Conservation (phyloP, 495 filamentous ascomycete genomes). For the Daldinia grandis region DNA sequence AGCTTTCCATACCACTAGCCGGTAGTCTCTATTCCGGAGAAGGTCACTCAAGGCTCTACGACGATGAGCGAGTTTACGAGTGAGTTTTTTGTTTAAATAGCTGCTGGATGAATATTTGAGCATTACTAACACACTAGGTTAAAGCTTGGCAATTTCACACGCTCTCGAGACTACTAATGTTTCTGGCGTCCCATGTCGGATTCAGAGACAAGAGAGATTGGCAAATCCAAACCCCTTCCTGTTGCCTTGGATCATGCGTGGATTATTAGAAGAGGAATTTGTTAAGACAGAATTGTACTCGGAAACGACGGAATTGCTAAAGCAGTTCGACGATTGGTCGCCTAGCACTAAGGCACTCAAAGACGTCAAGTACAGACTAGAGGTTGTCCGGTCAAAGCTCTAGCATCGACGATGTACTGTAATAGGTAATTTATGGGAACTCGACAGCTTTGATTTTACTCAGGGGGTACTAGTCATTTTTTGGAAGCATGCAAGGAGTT, state of each 20-base stretch:
- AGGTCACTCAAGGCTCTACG: conserved; percentile 92
- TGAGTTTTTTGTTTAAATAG: conserved; percentile 48
- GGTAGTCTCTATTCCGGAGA: conserved; percentile 92
- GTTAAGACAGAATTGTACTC: conserved; percentile 79
- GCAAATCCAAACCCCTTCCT: conserved; percentile 78
- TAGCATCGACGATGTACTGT: conserved; percentile 46
- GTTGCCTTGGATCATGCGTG: conserved; percentile 92
- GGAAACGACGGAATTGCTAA: conserved; percentile 81
- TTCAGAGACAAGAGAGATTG: conserved; percentile 58
- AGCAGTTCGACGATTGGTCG: conserved; percentile 94
- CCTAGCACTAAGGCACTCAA: conserved; percentile 87
- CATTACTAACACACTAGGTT: conserved; percentile 36
- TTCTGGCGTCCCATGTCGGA: conserved; percentile 55
- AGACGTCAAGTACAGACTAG: conserved; percentile 94
- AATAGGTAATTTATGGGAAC: not conserved
- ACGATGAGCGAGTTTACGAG: conserved; percentile 89
- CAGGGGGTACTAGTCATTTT: not conserved
- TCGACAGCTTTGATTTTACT: conserved; percentile 13
- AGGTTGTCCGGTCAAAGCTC: conserved; percentile 87
- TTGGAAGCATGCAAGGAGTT: conserved; percentile 30
- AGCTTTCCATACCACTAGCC: conserved; percentile 86
- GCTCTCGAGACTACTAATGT: conserved; percentile 83
- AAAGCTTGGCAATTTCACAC: conserved; percentile 80
- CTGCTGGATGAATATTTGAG: conserved; percentile 6
- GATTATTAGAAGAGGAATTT: conserved; percentile 89